Conservation (phyloP, 2,329 filamentous ascomycete genomes). For the Fusarium fracticaudum region DNA sequence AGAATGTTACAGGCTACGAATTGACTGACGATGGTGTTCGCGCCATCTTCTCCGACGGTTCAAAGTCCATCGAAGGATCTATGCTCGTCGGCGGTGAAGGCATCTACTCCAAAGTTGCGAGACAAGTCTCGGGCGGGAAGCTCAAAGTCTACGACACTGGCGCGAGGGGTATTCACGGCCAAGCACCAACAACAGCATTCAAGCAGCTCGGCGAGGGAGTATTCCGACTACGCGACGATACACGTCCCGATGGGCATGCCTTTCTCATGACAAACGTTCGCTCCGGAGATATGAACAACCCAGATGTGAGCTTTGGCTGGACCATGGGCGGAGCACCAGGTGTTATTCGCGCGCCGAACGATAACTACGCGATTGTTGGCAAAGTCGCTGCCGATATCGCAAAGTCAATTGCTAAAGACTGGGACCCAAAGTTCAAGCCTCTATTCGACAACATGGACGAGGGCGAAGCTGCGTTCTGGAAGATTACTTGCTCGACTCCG, state of each 20-base stretch:
- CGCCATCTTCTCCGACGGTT: conserved; percentile 68
- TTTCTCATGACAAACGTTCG: conserved; percentile 73
- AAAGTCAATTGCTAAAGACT: conserved; percentile 61
- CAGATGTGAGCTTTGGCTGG: conserved; percentile 68
- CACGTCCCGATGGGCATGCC: conserved; percentile 56
- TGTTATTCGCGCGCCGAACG: conserved; percentile 65
- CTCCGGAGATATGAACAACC: conserved; percentile 66
- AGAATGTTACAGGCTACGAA: conserved; percentile 68
- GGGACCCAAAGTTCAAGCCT: conserved; percentile 65
- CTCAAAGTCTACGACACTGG: conserved; percentile 72
- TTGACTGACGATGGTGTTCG: conserved; percentile 62
- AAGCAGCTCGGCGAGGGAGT: conserved; percentile 71
- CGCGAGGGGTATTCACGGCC: conserved; percentile 71
- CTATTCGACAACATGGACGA: conserved; percentile 68
- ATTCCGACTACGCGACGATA: conserved; percentile 62
- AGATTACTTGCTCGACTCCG: conserved; percentile 71
- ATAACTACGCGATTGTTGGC: conserved; percentile 68
- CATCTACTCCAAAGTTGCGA: conserved; percentile 67
- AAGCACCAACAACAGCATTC: conserved; percentile 70
- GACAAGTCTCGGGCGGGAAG: conserved; percentile 65
- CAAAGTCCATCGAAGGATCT: conserved; percentile 65
- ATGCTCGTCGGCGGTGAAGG: conserved; percentile 71
- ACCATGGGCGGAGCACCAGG: conserved; percentile 68
- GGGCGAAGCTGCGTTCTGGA: conserved; percentile 70
- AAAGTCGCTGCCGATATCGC: conserved; percentile 66